phyloP scores from a whole-genome alignment of 768 basidiomycete species.

The Lentinula aciculospora region DNA sequence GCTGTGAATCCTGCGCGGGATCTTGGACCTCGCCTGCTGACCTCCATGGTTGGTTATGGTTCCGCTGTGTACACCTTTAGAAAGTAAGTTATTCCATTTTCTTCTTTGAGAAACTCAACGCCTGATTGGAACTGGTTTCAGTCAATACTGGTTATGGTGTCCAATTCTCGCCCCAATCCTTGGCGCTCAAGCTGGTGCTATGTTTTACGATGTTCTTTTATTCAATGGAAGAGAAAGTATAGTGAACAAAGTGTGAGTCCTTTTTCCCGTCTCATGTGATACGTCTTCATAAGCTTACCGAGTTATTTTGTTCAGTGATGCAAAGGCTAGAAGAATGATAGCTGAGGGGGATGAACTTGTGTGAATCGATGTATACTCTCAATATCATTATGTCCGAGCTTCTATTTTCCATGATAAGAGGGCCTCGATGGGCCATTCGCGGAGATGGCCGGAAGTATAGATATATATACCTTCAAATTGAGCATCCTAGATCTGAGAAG shows the following conservation, averaged over 20 bases:
- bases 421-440: no score
- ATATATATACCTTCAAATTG: no score
- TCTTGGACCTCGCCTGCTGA: constrained; percentile 63
- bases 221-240: constrained; percentile 52
- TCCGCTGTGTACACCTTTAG: constrained; percentile 34
- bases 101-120: background rate
- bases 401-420: no score
- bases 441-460: background rate
- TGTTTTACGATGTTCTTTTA: constrained; percentile 57
- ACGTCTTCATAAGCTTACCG: background rate
- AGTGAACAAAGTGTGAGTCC: constrained; percentile 44
- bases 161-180: constrained; percentile 54
- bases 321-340: constrained; percentile 3
- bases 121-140: constrained; percentile 22
- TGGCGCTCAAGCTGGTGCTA: constrained; percentile 50
- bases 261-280: background rate
- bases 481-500: background rate
- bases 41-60: constrained; percentile 70
- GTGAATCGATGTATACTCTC: background rate
- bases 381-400: no score
- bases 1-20: constrained; percentile 47
- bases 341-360: constrained; percentile 4
- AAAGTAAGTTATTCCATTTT: constrained; percentile 29
- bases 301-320: background rate
- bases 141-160: constrained; percentile 75